phyloP scores from a whole-genome alignment of 768 basidiomycete species.

The Hericium coralloides region DNA sequence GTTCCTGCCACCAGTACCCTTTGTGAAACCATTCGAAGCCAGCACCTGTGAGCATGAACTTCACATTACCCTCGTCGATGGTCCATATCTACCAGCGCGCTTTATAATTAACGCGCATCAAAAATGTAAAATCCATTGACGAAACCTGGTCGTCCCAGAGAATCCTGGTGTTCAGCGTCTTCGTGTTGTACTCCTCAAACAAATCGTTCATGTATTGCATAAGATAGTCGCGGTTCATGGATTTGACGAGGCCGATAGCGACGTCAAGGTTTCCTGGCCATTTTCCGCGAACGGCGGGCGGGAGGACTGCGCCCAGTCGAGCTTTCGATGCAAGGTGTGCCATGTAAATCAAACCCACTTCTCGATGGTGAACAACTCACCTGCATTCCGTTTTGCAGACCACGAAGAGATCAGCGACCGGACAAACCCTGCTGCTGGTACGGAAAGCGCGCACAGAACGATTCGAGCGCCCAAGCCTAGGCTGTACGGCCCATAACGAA shows the following conservation, averaged over 20 bases:
- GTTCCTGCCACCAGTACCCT: constrained; percentile 52
- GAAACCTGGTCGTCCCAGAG: constrained; percentile 60
- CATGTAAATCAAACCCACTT: too few species aligned
- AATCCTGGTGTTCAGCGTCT: constrained; percentile 60
- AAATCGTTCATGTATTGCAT: constrained; percentile 55
- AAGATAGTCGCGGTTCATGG: constrained; percentile 51
- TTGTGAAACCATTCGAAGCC: constrained; percentile 64
- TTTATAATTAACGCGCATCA: background rate
- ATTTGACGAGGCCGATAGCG: constrained; percentile 43
- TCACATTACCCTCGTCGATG: constrained; percentile 64
- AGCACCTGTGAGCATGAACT: constrained; percentile 48
- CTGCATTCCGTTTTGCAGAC: too few species aligned
- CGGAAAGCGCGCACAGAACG: too few species aligned
- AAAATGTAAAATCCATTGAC: constrained; percentile 18
- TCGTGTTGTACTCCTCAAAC: constrained; percentile 62
- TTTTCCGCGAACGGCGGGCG: constrained; percentile 54
- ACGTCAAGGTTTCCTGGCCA: constrained; percentile 78
- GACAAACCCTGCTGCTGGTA: too few species aligned
- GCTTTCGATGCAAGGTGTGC: background rate
- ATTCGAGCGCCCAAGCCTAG: too few species aligned
- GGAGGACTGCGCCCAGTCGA: constrained; percentile 37
- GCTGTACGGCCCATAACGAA: too few species aligned
- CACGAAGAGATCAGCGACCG: too few species aligned
- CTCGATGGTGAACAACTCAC: too few species aligned
- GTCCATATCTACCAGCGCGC: constrained; percentile 47